A percentile compares a stretch with the other conserved stretches of the same genome.
These are phyloP conservation scores for Stagonosporopsis chrysanthemi DNA, from an alignment of 2,329 filamentous ascomycete genomes.

Conservation along the genomic window DNA sequence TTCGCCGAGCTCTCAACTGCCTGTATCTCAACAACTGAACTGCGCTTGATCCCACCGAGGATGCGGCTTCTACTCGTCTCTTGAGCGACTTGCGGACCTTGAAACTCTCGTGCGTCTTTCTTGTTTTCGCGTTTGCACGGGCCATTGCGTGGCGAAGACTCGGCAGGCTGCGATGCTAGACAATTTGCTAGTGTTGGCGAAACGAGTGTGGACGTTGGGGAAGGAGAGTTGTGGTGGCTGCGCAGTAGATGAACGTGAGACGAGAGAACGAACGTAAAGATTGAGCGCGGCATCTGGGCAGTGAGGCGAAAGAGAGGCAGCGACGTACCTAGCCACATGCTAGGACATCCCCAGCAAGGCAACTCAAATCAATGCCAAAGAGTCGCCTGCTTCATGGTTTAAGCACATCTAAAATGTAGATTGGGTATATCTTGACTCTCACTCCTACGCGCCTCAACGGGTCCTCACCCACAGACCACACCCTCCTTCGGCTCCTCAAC, in stretches of 20 bases:
- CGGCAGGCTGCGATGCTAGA: neutral
- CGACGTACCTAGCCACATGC: neutral
- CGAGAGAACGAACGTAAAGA: neutral
- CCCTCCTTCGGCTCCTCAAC: conserved; percentile 55
- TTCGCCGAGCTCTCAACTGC: neutral
- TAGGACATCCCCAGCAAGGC: neutral
- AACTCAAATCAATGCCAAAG: neutral
- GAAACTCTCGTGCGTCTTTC: neutral
- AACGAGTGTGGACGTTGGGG: neutral
- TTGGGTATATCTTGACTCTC: conserved; percentile 8
- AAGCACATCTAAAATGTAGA: neutral
- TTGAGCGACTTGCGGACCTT: neutral
- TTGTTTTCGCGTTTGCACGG: too few relatives aligned
- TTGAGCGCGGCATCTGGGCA: neutral
- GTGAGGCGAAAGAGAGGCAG: neutral
- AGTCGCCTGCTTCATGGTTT: neutral
- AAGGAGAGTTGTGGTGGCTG: neutral
- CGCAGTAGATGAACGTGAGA: neutral
- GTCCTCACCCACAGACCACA: conserved; percentile 52
- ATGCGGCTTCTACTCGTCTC: neutral
- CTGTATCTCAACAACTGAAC: neutral
- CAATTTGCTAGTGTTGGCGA: too few relatives aligned
- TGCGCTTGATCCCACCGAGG: neutral
- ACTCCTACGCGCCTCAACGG: neutral
- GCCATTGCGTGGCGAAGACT: neutral